Conservation (phyloP, 345 rosid species). For the Jatropha curcas region DNA sequence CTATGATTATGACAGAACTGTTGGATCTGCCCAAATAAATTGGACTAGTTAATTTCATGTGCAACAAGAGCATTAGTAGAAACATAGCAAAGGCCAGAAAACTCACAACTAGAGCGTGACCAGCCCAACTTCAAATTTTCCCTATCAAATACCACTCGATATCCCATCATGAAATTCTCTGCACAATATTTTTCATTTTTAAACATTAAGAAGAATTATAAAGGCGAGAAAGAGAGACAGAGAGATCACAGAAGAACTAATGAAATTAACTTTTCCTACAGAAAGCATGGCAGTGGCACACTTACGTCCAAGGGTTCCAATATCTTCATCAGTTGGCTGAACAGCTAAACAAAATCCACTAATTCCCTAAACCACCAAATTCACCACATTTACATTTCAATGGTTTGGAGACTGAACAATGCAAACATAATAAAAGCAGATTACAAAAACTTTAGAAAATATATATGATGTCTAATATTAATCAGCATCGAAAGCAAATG, state of each 20-base stretch:
- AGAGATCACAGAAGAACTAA: background rate
- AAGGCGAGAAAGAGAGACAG: background rate
- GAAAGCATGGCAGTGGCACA: slow-evolving; percentile 22
- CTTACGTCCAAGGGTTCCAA: slow-evolving; percentile 75
- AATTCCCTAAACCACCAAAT: slow-evolving; percentile 42
- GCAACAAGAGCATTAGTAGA: background rate
- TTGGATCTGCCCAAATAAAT: background rate
- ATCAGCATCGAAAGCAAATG: background rate
- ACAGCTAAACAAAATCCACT: slow-evolving; percentile 71
- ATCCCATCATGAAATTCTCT: slow-evolving; percentile 88
- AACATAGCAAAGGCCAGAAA: background rate
- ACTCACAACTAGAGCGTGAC: slow-evolving; percentile 82
- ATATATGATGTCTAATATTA: background rate
- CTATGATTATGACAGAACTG: background rate
- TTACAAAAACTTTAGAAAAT: background rate
- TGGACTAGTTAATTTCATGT: background rate
- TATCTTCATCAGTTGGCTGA: slow-evolving; percentile 53
- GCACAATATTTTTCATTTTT: slow-evolving; percentile 29
- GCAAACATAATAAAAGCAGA: slow-evolving; percentile 1
- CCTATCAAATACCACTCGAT: slow-evolving; percentile 74
- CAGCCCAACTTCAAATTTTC: slow-evolving; percentile 81
- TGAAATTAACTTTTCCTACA: background rate
- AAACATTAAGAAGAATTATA: background rate
- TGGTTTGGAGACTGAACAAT: background rate
- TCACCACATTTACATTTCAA: slow-evolving; percentile 11